Percentiles rank a stretch among this genome's conserved stretches.
These are phyloP conservation scores for Clonostachys solani DNA, from an alignment of 2,329 filamentous ascomycete species.

Conservation along the genomic window DNA sequence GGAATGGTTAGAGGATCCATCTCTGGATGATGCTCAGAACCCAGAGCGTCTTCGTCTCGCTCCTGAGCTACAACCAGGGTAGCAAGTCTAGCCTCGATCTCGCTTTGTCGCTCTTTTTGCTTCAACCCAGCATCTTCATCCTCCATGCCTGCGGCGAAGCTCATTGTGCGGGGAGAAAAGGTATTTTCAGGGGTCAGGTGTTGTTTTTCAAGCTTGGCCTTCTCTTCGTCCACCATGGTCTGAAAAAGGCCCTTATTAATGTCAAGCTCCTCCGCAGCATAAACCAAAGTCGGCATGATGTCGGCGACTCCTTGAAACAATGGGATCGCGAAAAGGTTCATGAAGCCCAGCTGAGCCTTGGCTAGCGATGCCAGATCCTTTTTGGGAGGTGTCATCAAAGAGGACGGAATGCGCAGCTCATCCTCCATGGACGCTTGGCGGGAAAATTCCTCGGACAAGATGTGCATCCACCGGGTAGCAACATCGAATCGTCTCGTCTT, in stretches of 20 bases:
- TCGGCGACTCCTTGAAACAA: slow-evolving; percentile 86
- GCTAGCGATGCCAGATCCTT: slow-evolving; percentile 80
- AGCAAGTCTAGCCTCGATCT: slow-evolving; percentile 9
- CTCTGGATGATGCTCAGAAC: too few relatives aligned
- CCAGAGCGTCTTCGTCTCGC: slow-evolving; percentile 14
- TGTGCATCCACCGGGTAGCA: slow-evolving; percentile 84
- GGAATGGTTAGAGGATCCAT: too few relatives aligned
- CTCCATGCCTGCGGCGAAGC: slow-evolving; percentile 24
- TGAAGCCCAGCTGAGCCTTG: slow-evolving; percentile 89
- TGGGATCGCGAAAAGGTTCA: slow-evolving; percentile 92
- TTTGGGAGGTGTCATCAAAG: slow-evolving; percentile 78
- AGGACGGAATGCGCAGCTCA: slow-evolving; percentile 82
- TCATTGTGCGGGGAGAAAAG: slow-evolving; percentile 40
- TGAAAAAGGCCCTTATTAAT: slow-evolving; percentile 75
- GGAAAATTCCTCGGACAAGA: slow-evolving; percentile 93
- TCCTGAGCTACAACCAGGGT: slow-evolving; percentile 13
- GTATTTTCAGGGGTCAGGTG: slow-evolving; percentile 30
- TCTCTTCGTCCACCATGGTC: slow-evolving; percentile 59
- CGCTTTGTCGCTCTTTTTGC: slow-evolving; percentile 10
- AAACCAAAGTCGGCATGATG: slow-evolving; percentile 78
- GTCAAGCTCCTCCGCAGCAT: slow-evolving; percentile 78
- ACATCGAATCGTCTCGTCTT: slow-evolving; percentile 80
- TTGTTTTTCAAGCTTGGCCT: slow-evolving; percentile 35
- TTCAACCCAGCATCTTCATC: slow-evolving; percentile 6
- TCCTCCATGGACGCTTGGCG: slow-evolving; percentile 89